Base-by-base conservation (phyloP, 208 protist species). In the Crithidia bombi region DNA sequence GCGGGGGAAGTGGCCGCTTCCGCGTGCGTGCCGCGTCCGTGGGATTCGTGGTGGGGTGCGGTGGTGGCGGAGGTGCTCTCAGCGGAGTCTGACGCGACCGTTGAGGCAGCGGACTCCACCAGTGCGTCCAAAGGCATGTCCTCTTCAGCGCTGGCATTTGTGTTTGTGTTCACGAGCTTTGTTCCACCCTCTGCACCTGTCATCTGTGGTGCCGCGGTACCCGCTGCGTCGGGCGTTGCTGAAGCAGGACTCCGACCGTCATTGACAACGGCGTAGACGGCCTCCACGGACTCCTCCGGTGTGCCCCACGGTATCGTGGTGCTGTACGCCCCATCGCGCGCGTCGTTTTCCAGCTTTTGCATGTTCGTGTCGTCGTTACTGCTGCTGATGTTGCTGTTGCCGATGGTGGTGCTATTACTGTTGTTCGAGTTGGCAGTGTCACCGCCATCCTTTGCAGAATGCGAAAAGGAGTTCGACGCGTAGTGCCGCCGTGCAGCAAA, bases 271-370 rank as follows among this genome's bases (percentile, higher is more conserved):
- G 35, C 35, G 54, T 32, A 32, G 35, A 43, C 10, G 11, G 28
- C 21, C 21, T 43, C 54, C 5, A 43, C 33, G 5, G 54, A 59
- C 44, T 39, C 61, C n/a, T 65, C 58, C 25, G 44, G 11, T n/a
- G 32, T 19, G 19, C 10, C 44, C 58, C 58, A 65, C 41, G 58
- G 58, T 32, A 54, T 38, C n/a, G 58, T 54, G 44, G 58, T 65
- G 41, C 58, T 1, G 44, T 43, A 54, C 2, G 44, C 38, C 2
- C 58, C 32, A 30, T 65, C 58, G 41, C 19, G 58, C 30, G 14
- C 44, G 23, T 51, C 58, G 1, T 65, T 44, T 1, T 54, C 58
- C 21, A n/a, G 0, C 36, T n/a, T n/a, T n/a, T n/a, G n/a, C n/a
- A n/a, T n/a, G n/a, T n/a, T n/a, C n/a, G 2, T 38, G 11, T 2